Evolutionary conservation across 2,329 filamentous ascomycete genomes (phyloP), one percentile per base, ranked within the genome.

Genomic region (Fragosphaeria purpurea): DNA sequence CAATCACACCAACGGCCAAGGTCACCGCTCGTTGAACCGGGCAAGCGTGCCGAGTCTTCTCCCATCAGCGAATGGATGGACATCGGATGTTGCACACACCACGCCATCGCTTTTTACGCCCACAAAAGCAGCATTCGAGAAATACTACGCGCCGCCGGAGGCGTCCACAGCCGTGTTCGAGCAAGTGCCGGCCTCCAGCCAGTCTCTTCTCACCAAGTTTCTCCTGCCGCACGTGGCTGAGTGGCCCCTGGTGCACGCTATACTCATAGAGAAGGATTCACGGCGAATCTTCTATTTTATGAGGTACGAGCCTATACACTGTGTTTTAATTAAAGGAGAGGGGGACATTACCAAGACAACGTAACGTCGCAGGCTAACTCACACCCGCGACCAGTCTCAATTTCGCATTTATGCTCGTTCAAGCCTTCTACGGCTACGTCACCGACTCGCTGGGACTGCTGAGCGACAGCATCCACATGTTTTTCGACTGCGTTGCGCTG

Each of bases 401-500:
- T 63, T 89, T 98, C 59, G 76, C 74, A 6, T 98, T 98, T 66
- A 98, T 98, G 93, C 71, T 86, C 37, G 81, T 98, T 1, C 93
- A 98, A 62, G 86, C 90, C 41, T 88, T 91, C 55, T 98, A 98
- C 62, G 93, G 93, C 46, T 94, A 93, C 60, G 70, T 93, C 9
- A 97, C 89, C 4, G 90, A 95, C 58, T 98, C 93, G 0, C 72
- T 98, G 5, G 93, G 93, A 3, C 75, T 98, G n/a, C 79, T 98
- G 13, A 95, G 89, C 58, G 93, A 98, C 67, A 97, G 90, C 61
- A 93, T 98, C 56, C 93, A 98, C 69, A 98, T 98, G 93, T 91
- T 98, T 62, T 97, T 98, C 60, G 93, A 98, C 67, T 98, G 93
- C 59, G 82, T 96, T 38, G 93, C 91, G 22, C 76, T 98, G 33